These are phyloP conservation scores for Friedmanniomyces endolithicus DNA, from an alignment of 495 filamentous ascomycete genomes.

Conservation along the genomic window DNA sequence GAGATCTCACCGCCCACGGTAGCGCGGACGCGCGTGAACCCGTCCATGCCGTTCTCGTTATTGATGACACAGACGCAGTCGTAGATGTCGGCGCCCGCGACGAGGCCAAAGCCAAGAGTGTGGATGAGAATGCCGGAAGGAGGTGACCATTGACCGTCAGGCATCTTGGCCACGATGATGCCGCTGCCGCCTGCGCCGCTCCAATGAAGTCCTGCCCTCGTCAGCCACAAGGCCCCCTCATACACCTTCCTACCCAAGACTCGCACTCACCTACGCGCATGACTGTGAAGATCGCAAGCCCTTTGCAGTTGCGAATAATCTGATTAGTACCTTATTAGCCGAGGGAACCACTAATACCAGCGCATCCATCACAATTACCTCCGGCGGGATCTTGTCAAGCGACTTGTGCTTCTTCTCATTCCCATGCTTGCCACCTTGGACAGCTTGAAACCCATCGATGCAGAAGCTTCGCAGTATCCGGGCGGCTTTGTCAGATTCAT, in stretches of 20 bases:
- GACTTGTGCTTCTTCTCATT: constrained; percentile 53
- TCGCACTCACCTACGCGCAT: constrained; percentile 84
- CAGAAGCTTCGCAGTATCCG: constrained; percentile 70
- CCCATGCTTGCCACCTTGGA: constrained; percentile 37
- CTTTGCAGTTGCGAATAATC: constrained; percentile 71
- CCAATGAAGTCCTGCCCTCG: no score
- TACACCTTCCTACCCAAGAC: no score
- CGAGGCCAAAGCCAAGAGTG: constrained; percentile 68
- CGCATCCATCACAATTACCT: constrained; percentile 27
- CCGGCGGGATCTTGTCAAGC: constrained; percentile 66
- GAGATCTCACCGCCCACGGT: constrained; percentile 68
- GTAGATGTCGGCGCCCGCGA: constrained; percentile 82
- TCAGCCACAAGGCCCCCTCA: no score
- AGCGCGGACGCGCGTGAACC: constrained; percentile 62
- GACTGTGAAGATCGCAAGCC: constrained; percentile 79
- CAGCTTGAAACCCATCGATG: constrained; percentile 51
- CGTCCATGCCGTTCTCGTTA: constrained; percentile 62
- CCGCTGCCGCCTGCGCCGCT: constrained; percentile 79
- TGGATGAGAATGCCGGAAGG: constrained; percentile 80
- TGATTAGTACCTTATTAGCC: constrained; percentile 12
- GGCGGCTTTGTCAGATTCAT: constrained; percentile 70
- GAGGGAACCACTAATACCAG: background rate
- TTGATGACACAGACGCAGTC: constrained; percentile 87
- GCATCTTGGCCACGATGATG: constrained; percentile 61
- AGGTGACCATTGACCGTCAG: constrained; percentile 76